Percentiles rank a stretch among this genome's conserved stretches.
These are phyloP conservation scores for Physaria fendleri DNA, from an alignment of 345 rosid genomes.

Conservation along the genomic window DNA sequence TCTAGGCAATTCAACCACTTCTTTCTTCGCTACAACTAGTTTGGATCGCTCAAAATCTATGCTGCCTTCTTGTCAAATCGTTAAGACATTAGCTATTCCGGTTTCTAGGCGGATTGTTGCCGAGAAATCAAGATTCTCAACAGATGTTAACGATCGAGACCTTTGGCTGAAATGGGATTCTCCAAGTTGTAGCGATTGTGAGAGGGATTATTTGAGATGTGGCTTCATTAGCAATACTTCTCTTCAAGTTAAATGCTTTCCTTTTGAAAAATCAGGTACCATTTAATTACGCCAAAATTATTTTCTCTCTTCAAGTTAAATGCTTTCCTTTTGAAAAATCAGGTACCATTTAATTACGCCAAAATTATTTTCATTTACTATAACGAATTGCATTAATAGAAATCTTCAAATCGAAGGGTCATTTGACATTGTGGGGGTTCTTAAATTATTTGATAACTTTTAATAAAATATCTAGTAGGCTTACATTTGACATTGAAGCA, in stretches of 20 bases:
- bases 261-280: constrained; percentile 30
- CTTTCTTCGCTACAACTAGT: constrained; percentile 50
- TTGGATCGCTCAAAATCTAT: constrained; percentile 20
- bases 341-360: background rate
- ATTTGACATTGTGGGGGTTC: background rate
- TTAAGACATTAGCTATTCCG: constrained; percentile 35
- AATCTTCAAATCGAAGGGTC: background rate
- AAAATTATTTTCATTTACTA: background rate
- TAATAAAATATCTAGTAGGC: background rate
- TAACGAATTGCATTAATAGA: background rate
- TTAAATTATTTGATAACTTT: too few relatives aligned
- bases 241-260: constrained; percentile 41
- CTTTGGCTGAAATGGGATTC: constrained; percentile 45
- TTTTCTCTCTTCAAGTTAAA: constrained; percentile 29
- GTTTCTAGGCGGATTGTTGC: constrained; percentile 26
- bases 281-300: background rate
- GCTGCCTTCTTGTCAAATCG: constrained; percentile 34
- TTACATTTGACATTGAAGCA: constrained; percentile 21
- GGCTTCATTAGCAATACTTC: constrained; percentile 36
- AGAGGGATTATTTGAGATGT: constrained; percentile 43
- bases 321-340: constrained; percentile 23
- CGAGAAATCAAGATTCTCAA: constrained; percentile 28
- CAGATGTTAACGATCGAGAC: constrained; percentile 33
- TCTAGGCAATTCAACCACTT: constrained; percentile 48
- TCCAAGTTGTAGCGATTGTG: constrained; percentile 53